A percentile compares a stretch with the other conserved stretches of the same genome.
These are phyloP conservation scores for Barnettozyma salicaria DNA, from an alignment of 805 yeast genomes.

Conservation along the genomic window DNA sequence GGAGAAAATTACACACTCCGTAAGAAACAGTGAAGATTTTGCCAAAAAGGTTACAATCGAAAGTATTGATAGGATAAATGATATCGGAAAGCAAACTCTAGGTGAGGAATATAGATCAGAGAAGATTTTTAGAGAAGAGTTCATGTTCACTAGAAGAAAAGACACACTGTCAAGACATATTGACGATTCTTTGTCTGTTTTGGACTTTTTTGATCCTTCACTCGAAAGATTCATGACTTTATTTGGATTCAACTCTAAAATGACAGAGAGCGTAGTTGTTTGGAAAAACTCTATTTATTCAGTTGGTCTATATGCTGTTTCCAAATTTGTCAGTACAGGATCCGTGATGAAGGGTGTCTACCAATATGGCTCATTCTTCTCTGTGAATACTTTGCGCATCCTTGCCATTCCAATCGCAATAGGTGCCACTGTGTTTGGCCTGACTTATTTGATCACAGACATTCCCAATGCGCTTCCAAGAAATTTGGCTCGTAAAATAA, in stretches of 20 bases:
- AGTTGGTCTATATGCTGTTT: slow-evolving; percentile 26
- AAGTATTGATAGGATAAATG: slow-evolving; percentile 57
- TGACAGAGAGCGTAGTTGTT: slow-evolving; percentile 17
- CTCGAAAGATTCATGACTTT: slow-evolving; percentile 47
- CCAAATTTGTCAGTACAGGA: slow-evolving; percentile 31
- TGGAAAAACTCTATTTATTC: slow-evolving; percentile 30
- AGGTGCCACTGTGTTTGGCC: slow-evolving; percentile 45
- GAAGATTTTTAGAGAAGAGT: slow-evolving; percentile 57
- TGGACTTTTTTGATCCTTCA: slow-evolving; percentile 80
- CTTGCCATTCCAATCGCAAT: slow-evolving; percentile 50
- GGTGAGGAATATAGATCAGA: slow-evolving; percentile 54
- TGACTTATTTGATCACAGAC: slow-evolving; percentile 65
- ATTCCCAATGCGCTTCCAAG: slow-evolving; percentile 86
- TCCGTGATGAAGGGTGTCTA: slow-evolving; percentile 32
- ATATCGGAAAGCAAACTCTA: slow-evolving; percentile 56
- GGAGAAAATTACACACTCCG: slow-evolving; percentile 56
- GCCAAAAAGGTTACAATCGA: slow-evolving; percentile 58
- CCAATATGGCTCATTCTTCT: slow-evolving; percentile 33
- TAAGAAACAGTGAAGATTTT: slow-evolving; percentile 55
- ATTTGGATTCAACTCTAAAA: slow-evolving; percentile 25
- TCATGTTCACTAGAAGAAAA: slow-evolving; percentile 76
- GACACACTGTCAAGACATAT: slow-evolving; percentile 58
- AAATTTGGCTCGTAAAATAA: slow-evolving; percentile 70
- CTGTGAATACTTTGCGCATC: slow-evolving; percentile 34
- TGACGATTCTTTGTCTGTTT: slow-evolving; percentile 50